Evolutionary conservation across 495 filamentous ascomycete species (phyloP).

Genomic region (Talaromyces thailandensis): DNA sequence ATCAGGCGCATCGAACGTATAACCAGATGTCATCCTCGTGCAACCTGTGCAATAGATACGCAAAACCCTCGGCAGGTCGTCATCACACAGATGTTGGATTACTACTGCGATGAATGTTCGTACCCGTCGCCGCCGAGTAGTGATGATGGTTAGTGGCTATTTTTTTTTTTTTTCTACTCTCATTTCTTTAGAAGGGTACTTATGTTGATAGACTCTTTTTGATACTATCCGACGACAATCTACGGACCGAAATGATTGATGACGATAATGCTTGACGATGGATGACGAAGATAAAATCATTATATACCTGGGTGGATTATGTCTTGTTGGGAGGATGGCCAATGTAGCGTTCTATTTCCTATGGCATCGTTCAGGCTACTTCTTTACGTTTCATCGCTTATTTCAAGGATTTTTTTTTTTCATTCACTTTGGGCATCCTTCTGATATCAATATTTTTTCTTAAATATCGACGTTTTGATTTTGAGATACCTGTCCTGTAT

Average conservation of each 20-base stretch:
- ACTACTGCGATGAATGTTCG: neutral
- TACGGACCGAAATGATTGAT: neutral
- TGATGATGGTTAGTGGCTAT: neutral
- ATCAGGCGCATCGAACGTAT: neutral
- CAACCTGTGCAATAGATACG: slow-evolving; percentile 2
- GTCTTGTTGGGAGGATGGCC: neutral
- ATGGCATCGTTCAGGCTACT: neutral
- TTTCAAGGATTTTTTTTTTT: neutral
- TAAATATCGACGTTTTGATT: neutral
- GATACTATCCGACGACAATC: neutral
- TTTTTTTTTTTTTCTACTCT: neutral
- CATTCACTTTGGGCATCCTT: neutral
- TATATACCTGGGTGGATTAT: neutral
- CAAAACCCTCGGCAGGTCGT: neutral
- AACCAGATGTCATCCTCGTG: slow-evolving; percentile 1
- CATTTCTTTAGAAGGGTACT: neutral
- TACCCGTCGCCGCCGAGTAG: slow-evolving; percentile 2
- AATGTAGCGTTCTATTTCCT: neutral
- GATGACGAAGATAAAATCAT: neutral
- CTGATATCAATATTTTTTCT: too few relatives aligned
- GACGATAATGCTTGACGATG: neutral
- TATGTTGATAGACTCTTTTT: neutral
- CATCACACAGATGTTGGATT: slow-evolving; percentile 1
- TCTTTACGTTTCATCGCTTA: neutral
- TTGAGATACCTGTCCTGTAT: neutral